phyloP scores from a whole-genome alignment of 73 alveolate species.

The Paramecium octaurelia region DNA sequence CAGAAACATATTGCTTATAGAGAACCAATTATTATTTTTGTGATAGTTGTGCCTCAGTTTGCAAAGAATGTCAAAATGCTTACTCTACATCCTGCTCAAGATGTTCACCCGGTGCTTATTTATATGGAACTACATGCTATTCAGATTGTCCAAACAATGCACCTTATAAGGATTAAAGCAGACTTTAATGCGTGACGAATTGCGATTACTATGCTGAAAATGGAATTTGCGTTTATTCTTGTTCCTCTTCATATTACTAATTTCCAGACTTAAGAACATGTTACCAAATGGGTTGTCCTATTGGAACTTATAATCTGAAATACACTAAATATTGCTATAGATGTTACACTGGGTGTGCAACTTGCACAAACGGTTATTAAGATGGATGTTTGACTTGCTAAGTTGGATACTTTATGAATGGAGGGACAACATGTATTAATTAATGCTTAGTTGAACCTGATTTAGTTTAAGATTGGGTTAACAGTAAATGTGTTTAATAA shows the following conservation, averaged over 20 bases:
- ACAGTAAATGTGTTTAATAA: not conserved
- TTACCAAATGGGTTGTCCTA: not conserved
- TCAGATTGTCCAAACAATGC: not conserved
- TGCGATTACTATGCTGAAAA: not conserved
- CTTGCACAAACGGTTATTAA: not conserved
- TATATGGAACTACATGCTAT: not conserved
- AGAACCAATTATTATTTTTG: not conserved
- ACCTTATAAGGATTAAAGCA: not conserved
- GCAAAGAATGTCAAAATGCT: not conserved
- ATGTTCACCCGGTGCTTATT: not conserved
- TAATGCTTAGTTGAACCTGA: not conserved
- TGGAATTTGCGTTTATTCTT: not conserved
- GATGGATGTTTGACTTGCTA: not conserved
- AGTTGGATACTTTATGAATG: not conserved
- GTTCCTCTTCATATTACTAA: not conserved
- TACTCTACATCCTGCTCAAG: not conserved
- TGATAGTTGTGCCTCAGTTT: not conserved
- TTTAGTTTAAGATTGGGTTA: not conserved
- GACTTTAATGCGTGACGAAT: not conserved
- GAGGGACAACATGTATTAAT: not conserved
- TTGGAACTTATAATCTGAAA: not conserved
- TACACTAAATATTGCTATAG: not conserved
- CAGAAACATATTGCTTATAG: not conserved
- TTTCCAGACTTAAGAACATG: not conserved
- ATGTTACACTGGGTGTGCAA: not conserved